Evolutionary conservation across 1,139 yeast species (phyloP).

Genomic region (Sugiyamaella novakii): DNA sequence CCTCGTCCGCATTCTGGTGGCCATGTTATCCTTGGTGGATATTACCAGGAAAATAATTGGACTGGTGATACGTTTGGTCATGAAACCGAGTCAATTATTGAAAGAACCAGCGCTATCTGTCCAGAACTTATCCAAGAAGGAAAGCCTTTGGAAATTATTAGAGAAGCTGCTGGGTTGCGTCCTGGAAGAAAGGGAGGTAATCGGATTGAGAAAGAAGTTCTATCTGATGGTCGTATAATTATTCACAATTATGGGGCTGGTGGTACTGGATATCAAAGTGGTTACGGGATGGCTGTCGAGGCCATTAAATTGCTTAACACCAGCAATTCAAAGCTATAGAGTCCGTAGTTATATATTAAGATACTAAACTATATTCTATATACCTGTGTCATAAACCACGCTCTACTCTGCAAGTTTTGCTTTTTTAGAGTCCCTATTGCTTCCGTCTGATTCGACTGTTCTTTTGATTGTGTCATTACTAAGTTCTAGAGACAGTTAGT

Average conservation of each 20-base stretch:
- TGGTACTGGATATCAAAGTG: constrained; percentile 77
- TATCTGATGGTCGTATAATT: constrained; percentile 43
- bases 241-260: constrained; percentile 76
- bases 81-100: constrained; percentile 60
- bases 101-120: constrained; percentile 54
- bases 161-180: constrained; percentile 68
- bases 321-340: constrained; percentile 6
- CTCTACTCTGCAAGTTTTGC: too few relatives aligned
- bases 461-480: too few relatives aligned
- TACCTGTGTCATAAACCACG: too few relatives aligned
- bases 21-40: constrained; percentile 70
- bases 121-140: constrained; percentile 54
- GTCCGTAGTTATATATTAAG: too few relatives aligned
- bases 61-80: constrained; percentile 55
- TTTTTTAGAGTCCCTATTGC: too few relatives aligned
- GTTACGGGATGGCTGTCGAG: constrained; percentile 61
- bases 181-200: constrained; percentile 72
- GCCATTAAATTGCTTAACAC: constrained; percentile 45
- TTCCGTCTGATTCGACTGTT: too few relatives aligned
- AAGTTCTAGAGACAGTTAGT: too few relatives aligned
- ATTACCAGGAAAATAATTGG: constrained; percentile 60
- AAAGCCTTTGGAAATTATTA: constrained; percentile 47
- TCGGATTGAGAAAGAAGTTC: constrained; percentile 56
- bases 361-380: not conserved
- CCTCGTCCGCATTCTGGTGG: constrained; percentile 66